Base-by-base conservation (phyloP, 2,329 filamentous ascomycete species). In the Verticillium nonalfalfae region DNA sequence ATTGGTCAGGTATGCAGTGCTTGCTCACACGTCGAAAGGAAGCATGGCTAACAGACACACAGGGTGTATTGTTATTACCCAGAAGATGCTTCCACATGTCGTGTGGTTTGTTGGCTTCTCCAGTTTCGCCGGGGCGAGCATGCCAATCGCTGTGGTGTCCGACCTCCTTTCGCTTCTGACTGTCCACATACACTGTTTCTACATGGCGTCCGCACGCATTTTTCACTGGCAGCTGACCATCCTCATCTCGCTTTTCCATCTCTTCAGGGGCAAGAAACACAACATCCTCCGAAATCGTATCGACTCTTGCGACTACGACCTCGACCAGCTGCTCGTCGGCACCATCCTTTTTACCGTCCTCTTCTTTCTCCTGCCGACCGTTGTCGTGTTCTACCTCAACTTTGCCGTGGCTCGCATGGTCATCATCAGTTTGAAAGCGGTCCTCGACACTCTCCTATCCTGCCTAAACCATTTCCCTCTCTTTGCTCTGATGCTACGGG, bases 181-280 rank as follows among this genome's bases (percentile, higher is more conserved):
- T 1, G 79, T 99, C 39, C 95, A 99, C 75, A 97, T 99, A 61
- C 97, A 98, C 79, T 96, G 90, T 1, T 99, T 99, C 74, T 99
- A 99, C 75, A 89, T 98, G 61, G 94, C 96, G 15, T 97, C 93
- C 9, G 95, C 95, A 2, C 89, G 95, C 59, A 98, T 99, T 70
- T 99, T 94, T 75, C 93, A 98, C 76, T 99, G 95, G 95, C 95
- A 99, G 76, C 87, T 99, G 64, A 96, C 90, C 3, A 98, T 99
- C 65, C 89, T 99, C 66, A 89, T 94, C 66, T 98, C 94, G 11
- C 86, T 99, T n/a, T 99, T 99, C 75, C 96, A 99, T 73, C 87
- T 99, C 10, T 99, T 99, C 73, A 91, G 94, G 36, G 96, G 95
- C 62, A 98, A 97, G 79, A 99, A 99, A 75, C 90, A 96, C 72